A percentile compares a stretch with the other conserved stretches of the same genome.
These are phyloP conservation scores for Solanum virginianum DNA, from an alignment of 257 asterid species.

Conservation along the genomic window DNA sequence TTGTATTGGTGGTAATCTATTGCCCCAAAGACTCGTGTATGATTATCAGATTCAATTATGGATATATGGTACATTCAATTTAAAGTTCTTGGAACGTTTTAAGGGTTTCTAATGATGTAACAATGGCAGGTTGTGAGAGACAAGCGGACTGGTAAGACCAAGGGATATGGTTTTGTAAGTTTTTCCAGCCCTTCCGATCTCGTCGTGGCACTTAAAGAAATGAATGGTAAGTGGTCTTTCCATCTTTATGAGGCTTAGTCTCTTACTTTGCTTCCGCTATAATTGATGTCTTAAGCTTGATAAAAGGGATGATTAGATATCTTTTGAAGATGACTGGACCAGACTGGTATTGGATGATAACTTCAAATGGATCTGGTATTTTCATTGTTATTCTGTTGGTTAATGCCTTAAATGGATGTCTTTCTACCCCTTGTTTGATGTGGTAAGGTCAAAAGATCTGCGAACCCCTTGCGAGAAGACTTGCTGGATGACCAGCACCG, in stretches of 20 bases:
- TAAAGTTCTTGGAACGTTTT: neutral
- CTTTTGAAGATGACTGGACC: neutral
- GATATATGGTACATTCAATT: neutral
- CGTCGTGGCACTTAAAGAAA: slow-evolving; percentile 76
- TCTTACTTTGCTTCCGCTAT: neutral
- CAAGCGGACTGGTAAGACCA: too few relatives aligned
- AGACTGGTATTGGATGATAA: neutral
- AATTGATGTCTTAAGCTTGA: neutral
- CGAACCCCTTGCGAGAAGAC: neutral
- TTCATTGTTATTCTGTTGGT: neutral
- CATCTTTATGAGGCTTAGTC: neutral
- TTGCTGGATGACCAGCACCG: neutral
- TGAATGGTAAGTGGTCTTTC: slow-evolving; percentile 52
- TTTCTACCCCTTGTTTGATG: neutral
- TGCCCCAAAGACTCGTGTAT: neutral
- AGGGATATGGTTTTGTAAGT: too few relatives aligned
- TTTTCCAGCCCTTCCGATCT: slow-evolving; percentile 33
- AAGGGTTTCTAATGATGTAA: neutral
- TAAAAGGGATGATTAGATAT: neutral
- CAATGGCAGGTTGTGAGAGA: neutral
- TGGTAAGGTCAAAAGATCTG: neutral
- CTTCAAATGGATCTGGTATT: neutral
- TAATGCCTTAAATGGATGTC: neutral
- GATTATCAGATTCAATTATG: neutral
- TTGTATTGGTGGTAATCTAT: neutral